Evolutionary conservation across 768 basidiomycete genomes (phyloP).

Genomic region (Gyrodon lividus): DNA sequence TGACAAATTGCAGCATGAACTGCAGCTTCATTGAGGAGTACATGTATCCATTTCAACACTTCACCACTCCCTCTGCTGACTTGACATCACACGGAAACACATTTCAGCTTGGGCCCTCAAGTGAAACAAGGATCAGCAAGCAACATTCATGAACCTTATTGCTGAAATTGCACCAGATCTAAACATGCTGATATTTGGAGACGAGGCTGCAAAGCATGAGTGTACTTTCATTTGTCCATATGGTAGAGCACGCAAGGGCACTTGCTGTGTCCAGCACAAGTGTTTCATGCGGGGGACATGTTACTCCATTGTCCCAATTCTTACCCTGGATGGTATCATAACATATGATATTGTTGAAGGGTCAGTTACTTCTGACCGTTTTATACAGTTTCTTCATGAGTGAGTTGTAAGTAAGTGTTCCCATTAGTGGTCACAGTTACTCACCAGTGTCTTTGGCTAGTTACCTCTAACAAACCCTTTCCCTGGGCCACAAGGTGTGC

Average conservation of each 20-base stretch:
- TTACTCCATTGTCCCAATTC: no score
- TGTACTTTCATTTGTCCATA: conserved; percentile 8
- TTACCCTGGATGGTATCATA: no score
- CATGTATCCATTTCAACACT: conserved; percentile 6
- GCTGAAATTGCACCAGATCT: no score
- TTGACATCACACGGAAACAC: conserved; percentile 7
- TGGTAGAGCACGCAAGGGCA: background rate
- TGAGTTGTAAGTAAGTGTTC: background rate
- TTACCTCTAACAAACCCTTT: conserved; percentile 10
- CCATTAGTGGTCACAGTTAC: background rate
- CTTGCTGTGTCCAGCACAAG: background rate
- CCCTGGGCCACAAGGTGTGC: conserved; percentile 12
- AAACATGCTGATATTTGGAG: no score
- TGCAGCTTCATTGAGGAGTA: background rate
- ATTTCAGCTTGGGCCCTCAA: conserved; percentile 11
- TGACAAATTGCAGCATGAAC: conserved; percentile 9
- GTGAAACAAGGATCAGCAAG: conserved; percentile 5
- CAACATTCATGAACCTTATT: no score
- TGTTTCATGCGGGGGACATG: conserved; percentile 9
- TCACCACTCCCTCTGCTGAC: background rate
- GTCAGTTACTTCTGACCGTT: conserved; percentile 4
- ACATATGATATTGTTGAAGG: conserved; percentile 14
- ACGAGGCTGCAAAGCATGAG: conserved; percentile 16
- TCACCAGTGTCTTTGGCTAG: no score
- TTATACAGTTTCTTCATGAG: conserved; percentile 8